Conservation (phyloP, 2,329 filamentous ascomycete species). For the Hortaea werneckii region DNA sequence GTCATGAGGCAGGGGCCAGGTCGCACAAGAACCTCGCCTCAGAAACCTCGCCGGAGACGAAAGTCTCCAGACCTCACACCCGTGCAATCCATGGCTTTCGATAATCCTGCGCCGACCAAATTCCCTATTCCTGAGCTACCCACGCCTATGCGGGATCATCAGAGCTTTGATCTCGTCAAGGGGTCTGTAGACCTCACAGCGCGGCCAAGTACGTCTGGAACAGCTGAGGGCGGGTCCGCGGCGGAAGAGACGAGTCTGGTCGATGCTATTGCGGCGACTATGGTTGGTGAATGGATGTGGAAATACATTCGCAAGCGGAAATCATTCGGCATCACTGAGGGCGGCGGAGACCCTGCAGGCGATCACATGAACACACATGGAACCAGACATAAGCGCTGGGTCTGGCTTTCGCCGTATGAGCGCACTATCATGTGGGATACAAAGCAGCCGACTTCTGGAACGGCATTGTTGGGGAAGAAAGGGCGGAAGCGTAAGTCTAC, state of each 20-base stretch:
- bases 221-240: constrained; percentile 7
- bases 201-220: constrained; percentile 1
- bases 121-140: constrained; percentile 26
- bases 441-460: constrained; percentile 85
- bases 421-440: constrained; percentile 95
- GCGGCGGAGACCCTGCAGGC: constrained; percentile 43
- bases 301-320: constrained; percentile 82
- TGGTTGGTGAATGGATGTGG: constrained; percentile 97
- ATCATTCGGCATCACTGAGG: constrained; percentile 75
- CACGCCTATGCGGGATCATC: constrained; percentile 15
- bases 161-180: constrained; percentile 12
- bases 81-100: constrained; percentile 26
- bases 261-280: constrained; percentile 92
- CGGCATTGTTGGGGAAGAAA: constrained; percentile 83
- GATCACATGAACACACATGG: constrained; percentile 57
- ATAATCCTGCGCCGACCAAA: constrained; percentile 20
- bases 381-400: constrained; percentile 86
- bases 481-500: constrained; percentile 76
- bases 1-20: constrained; percentile 47
- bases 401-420: constrained; percentile 96
- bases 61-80: constrained; percentile 26
- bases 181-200: constrained; percentile 12
- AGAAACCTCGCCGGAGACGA: constrained; percentile 26
- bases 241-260: constrained; percentile 57
- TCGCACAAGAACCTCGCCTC: constrained; percentile 45